Conservation (phyloP, 2,329 filamentous ascomycete species). For the Claviceps cyperi region DNA sequence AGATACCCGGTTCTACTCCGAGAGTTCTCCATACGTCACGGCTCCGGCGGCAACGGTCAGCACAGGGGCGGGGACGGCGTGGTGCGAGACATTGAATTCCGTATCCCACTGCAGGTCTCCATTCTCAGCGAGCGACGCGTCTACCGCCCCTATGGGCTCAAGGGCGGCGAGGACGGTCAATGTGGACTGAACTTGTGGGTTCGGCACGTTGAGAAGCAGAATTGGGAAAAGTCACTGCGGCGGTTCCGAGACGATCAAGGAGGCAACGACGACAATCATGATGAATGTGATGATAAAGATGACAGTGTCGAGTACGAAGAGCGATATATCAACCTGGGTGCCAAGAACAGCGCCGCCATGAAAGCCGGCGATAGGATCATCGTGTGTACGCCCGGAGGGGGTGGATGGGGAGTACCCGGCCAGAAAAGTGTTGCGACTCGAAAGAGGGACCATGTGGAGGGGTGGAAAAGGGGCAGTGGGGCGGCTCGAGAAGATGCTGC, state of each 20-base stretch:
- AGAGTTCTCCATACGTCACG: slow-evolving; percentile 51
- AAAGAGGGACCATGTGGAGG: slow-evolving; percentile 37
- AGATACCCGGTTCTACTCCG: slow-evolving; percentile 57
- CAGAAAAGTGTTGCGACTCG: slow-evolving; percentile 36
- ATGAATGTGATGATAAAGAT: slow-evolving; percentile 10
- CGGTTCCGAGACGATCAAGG: slow-evolving; percentile 18
- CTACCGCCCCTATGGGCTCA: slow-evolving; percentile 51
- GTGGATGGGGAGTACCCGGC: slow-evolving; percentile 55
- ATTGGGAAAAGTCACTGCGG: slow-evolving; percentile 30
- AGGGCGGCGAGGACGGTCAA: slow-evolving; percentile 64
- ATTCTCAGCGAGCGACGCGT: slow-evolving; percentile 69
- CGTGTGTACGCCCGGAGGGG: slow-evolving; percentile 63
- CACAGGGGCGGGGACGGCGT: slow-evolving; percentile 61
- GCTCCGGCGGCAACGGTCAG: slow-evolving; percentile 50
- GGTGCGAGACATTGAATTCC: slow-evolving; percentile 64
- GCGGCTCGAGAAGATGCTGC: slow-evolving; percentile 42
- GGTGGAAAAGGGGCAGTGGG: slow-evolving; percentile 42
- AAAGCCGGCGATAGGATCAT: slow-evolving; percentile 64
- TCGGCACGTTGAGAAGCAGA: slow-evolving; percentile 47
- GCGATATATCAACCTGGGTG: slow-evolving; percentile 56
- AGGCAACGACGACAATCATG: slow-evolving; percentile 1
- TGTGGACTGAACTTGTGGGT: slow-evolving; percentile 84
- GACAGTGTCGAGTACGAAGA: slow-evolving; percentile 36
- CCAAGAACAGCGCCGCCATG: slow-evolving; percentile 70
- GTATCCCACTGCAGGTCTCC: slow-evolving; percentile 60